Base-by-base conservation (phyloP, 352 stramenopile species). In the Phytophthora fragariae region DNA sequence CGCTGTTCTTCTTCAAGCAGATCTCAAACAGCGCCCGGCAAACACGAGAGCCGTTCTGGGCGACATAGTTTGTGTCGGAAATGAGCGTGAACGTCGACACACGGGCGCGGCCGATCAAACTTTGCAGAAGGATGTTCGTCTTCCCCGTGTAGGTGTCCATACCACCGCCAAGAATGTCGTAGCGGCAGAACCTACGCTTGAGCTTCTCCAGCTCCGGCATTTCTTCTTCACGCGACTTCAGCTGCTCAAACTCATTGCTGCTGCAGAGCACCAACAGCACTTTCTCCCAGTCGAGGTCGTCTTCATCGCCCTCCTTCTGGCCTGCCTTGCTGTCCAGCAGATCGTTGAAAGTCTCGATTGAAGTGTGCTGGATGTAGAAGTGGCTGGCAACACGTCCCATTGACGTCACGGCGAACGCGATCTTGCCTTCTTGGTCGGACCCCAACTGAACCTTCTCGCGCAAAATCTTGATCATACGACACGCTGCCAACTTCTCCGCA, bases 31-130 rank as follows among this genome's bases (percentile, higher is more conserved):
- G 80, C 24, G 98, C 98, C 24, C 98, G 90, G 14, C 97, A 96
- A 31, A 99, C 97, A 55, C 98, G 91, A 39, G 96, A 97, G 9
- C 97, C 98, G 76, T 99, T 99, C 59, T 99, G 98, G 17, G 97
- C 97, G 6, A 99, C 97, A 83, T 99, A 99, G 70, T 99, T 99
- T 3, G 96, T 99, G 84, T 99, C 98, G 9, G 95, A 99, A 64
- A 99, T 98, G 2, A 99, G 81, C 15, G 98, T 99, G 68, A 99
- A 99, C 60, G 90, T 97, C 12, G 87, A 94, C n/a, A 99, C 83
- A 47, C 92, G 80, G 44, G 90, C 85, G 72, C 86, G 79, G 19
- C 80, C 79, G 50, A 94, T 85, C 24, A 94, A 56, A 61, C 79
- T 75, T 55, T 99, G 98, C 50, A 99, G 78, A 44, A 99, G 83